Evolutionary conservation across 2,329 filamentous ascomycete species (phyloP).

Genomic region (Clonostachys sp.): DNA sequence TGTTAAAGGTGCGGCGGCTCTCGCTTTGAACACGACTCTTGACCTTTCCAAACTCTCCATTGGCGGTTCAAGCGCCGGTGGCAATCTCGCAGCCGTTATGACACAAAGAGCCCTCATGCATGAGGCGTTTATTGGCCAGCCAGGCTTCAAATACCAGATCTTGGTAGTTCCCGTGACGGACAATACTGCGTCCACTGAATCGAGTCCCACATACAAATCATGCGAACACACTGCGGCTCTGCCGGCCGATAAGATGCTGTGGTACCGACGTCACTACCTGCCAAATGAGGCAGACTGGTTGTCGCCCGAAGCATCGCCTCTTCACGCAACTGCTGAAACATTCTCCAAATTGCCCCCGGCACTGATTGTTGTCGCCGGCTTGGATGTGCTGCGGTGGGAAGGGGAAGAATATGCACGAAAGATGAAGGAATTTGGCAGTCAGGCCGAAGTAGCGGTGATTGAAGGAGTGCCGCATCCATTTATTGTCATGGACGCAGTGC

Average conservation of each 20-base stretch:
- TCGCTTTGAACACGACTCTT: constrained; percentile 22
- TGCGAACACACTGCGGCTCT: constrained; percentile 47
- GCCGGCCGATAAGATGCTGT: constrained; percentile 32
- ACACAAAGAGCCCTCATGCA: constrained; percentile 37
- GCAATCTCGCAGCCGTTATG: constrained; percentile 46
- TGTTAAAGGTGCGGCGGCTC: constrained; percentile 7
- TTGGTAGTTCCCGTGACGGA: constrained; percentile 55
- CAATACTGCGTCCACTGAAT: constrained; percentile 40
- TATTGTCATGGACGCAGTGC: constrained; percentile 50
- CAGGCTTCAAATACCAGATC: constrained; percentile 33
- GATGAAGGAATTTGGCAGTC: constrained; percentile 37
- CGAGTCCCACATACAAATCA: constrained; percentile 39
- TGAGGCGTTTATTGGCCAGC: constrained; percentile 18
- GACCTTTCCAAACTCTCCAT: constrained; percentile 22
- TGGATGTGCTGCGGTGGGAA: constrained; percentile 50
- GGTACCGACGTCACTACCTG: constrained; percentile 55
- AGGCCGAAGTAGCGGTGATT: constrained; percentile 28
- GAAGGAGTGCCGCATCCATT: constrained; percentile 39
- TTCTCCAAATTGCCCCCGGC: constrained; percentile 40
- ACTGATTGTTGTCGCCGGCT: neutral
- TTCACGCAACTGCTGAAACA: constrained; percentile 39
- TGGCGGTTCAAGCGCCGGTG: constrained; percentile 36
- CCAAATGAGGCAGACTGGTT: constrained; percentile 37
- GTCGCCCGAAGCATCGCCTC: constrained; percentile 47
- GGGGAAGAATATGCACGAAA: constrained; percentile 45